phyloP scores from a whole-genome alignment of 169 alveolate species.

The Pseudocohnilembus persalinus region DNA sequence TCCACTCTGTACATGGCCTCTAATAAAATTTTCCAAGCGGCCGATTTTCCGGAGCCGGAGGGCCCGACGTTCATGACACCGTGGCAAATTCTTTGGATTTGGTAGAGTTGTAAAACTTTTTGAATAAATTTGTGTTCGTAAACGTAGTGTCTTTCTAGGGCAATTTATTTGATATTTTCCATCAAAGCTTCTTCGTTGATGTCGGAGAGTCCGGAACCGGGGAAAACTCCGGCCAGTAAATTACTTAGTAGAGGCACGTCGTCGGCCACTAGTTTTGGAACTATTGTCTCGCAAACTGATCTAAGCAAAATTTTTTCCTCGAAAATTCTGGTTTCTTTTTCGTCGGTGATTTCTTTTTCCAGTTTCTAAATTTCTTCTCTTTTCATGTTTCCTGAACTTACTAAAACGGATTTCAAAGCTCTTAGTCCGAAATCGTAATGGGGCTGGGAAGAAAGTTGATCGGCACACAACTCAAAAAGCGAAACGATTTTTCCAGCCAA shows the following conservation, averaged over 20 bases:
- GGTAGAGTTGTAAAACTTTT: conserved; percentile 91
- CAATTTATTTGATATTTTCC: conserved; percentile 79
- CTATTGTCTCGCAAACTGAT: conserved; percentile 94
- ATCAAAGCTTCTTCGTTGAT: conserved; percentile 90
- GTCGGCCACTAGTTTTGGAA: conserved; percentile 96
- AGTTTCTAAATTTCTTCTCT: conserved; percentile 71
- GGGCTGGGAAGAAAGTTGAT: conserved; percentile 93
- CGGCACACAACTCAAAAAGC: conserved; percentile 93
- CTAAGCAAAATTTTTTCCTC: conserved; percentile 92
- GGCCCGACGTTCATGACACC: conserved; percentile 99
- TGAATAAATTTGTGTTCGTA: conserved; percentile 87
- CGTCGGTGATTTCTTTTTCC: conserved; percentile 1
- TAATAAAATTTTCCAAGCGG: conserved; percentile 87
- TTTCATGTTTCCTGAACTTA: conserved; percentile 93
- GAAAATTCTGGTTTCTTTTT: conserved; percentile 54
- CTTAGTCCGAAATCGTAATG: conserved; percentile 99
- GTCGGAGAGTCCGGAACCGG: conserved; percentile 90
- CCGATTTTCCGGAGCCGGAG: conserved; percentile 95
- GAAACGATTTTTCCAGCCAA: conserved; percentile 94
- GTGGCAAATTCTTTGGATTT: conserved; percentile 94
- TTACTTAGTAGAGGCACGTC: conserved; percentile 92
- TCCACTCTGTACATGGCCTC: conserved; percentile 92
- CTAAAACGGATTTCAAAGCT: conserved; percentile 95
- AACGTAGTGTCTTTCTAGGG: conserved; percentile 82
- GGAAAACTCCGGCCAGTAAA: conserved; percentile 95